Evolutionary conservation across 1,139 yeast genomes (phyloP), one percentile per base, ranked within the genome.

Genomic region (Pichia sp.): DNA sequence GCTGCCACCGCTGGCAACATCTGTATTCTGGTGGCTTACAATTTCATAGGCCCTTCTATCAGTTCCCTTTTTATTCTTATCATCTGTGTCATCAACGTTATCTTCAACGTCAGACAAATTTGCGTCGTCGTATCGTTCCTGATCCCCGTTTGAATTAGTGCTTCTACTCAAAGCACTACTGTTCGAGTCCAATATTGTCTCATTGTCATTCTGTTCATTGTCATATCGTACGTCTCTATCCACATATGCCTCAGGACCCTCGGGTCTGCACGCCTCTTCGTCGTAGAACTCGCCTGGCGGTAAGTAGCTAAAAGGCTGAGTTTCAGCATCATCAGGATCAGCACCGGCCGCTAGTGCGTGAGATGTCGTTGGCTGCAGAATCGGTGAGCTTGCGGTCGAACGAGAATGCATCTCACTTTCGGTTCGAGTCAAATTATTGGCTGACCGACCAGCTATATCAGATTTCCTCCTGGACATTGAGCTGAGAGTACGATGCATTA

Each of bases 261-360:
- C 41, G 6, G 12, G 3, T 10, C 14, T 29, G 9, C 52, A 52
- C 4, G 31, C 8, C 30, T 55, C 57, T 33, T 46, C 55, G 46
- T 51, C 55, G 43, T 50, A 41, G 8, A 24, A 10, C 2, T 16
- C 20, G 8, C 29, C 16, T 14, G 53, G 50, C 10, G 53, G 50
- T 47, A 33, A 31, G 9, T 29, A 34, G 36, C 43, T 42, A 20
- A 30, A 45, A 10, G 53, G 50, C n/a, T 31, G 51, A 27, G 10
- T 29, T 36, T 33, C 31, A 27, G 43, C 41, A 1, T 14, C 4
- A n/a, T 14, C 31, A 17, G 4, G 10, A 45, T 33, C 30, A 29
- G 44, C 57, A 38, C 57, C 57, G 2, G 57, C 57, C 7, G 57
- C 57, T 36, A 52, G 30, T 5, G 49, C 29, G 49, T 55, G 57